A percentile compares a stretch with the other conserved stretches of the same genome.
Conservation (phyloP, 2,329 filamentous ascomycete genomes). For the Aspergillus fischeri region DNA sequence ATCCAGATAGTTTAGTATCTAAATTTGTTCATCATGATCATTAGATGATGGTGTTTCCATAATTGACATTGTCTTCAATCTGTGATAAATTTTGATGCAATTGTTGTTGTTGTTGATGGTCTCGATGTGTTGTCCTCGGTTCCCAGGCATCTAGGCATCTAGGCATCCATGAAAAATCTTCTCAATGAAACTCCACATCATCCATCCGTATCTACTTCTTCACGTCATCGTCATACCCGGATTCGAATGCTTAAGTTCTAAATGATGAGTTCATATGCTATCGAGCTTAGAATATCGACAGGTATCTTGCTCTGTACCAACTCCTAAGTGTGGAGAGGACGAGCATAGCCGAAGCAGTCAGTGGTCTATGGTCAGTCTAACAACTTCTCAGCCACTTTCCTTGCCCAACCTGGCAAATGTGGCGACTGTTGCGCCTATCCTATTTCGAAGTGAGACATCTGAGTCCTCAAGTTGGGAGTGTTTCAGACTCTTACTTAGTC, state of each 20-base stretch:
- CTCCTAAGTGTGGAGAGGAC: background rate
- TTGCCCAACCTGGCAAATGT: background rate
- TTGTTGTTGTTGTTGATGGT: background rate
- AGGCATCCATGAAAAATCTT: conserved; percentile 16
- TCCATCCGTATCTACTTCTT: background rate
- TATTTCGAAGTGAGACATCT: background rate
- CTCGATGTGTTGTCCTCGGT: background rate
- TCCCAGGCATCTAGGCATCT: conserved; percentile 12
- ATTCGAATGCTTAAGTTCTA: background rate
- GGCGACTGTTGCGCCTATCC: background rate
- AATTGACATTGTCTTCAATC: background rate
- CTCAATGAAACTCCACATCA: background rate
- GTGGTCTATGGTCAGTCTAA: too few relatives aligned
- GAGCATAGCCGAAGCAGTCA: background rate
- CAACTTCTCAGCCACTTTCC: background rate
- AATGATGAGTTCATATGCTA: background rate
- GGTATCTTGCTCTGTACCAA: background rate
- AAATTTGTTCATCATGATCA: background rate
- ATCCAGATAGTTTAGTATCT: background rate
- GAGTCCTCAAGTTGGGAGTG: background rate
- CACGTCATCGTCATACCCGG: background rate
- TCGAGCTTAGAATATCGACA: background rate
- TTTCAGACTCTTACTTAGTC: background rate
- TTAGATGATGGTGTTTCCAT: background rate
- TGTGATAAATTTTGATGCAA: too few relatives aligned